These are phyloP conservation scores for Bipolaris gigantea DNA, from an alignment of 2,329 filamentous ascomycete genomes.

Conservation along the genomic window DNA sequence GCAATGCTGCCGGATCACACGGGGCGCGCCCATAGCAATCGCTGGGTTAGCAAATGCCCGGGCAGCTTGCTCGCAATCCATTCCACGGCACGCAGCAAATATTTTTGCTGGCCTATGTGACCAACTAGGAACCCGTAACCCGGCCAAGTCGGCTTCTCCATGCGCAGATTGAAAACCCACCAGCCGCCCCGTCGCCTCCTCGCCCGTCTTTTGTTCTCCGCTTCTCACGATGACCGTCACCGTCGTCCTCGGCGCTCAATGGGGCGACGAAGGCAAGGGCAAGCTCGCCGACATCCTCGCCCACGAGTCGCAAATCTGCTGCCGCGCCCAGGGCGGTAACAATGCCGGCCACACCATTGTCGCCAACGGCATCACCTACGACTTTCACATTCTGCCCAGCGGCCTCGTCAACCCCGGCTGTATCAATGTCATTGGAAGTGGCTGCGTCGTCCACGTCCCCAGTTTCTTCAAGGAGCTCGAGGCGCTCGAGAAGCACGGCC, in stretches of 20 bases:
- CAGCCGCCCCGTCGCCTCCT: slow-evolving; percentile 19
- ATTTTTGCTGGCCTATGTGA: slow-evolving; percentile 24
- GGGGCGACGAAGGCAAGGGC: slow-evolving; percentile 63
- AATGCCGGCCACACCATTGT: slow-evolving; percentile 56
- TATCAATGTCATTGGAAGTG: slow-evolving; percentile 68
- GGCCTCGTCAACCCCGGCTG: slow-evolving; percentile 72
- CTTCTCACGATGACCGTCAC: slow-evolving; percentile 52
- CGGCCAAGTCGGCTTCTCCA: slow-evolving; percentile 19
- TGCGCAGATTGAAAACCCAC: slow-evolving; percentile 24
- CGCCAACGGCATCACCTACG: slow-evolving; percentile 51
- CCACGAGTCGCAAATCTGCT: slow-evolving; percentile 58
- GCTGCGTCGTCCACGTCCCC: slow-evolving; percentile 70
- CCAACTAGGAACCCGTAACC: slow-evolving; percentile 5
- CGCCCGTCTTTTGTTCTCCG: slow-evolving; percentile 12
- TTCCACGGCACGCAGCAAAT: slow-evolving; percentile 20
- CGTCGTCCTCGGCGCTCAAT: slow-evolving; percentile 63
- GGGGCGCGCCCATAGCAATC: not conserved
- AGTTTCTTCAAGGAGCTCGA: slow-evolving; percentile 68
- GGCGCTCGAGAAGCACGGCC: slow-evolving; percentile 62
- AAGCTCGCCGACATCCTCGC: slow-evolving; percentile 63
- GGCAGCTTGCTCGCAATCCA: slow-evolving; percentile 1
- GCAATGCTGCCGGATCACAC: not conserved
- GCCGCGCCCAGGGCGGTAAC: slow-evolving; percentile 62
- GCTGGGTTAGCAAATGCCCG: not conserved
- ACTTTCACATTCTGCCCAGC: slow-evolving; percentile 52